Conservation (phyloP, 139 green algal genomes). For the Closterium sp. region DNA sequence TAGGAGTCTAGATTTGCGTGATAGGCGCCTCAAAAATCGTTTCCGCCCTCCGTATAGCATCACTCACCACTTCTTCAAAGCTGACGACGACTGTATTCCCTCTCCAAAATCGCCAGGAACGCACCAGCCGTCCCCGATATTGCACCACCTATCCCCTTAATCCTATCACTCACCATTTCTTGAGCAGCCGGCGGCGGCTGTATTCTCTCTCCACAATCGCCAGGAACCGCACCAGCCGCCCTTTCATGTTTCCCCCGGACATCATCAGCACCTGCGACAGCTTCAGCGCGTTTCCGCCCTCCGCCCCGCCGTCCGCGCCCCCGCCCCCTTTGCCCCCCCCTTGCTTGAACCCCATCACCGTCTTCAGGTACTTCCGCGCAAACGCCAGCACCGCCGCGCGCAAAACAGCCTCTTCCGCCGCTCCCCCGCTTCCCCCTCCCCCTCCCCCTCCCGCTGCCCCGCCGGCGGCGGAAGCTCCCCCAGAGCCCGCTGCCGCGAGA, state of each 20-base stretch:
- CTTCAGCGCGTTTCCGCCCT: background rate
- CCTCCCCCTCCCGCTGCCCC: background rate
- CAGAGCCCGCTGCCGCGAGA: background rate
- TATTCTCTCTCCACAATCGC: constrained; percentile 37
- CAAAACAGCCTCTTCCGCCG: constrained; percentile 18
- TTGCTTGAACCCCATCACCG: constrained; percentile 17
- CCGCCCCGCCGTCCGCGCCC: background rate
- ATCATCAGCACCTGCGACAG: background rate
- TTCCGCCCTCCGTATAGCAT: too few relatives aligned
- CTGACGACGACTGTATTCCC: too few relatives aligned
- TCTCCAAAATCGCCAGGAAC: too few relatives aligned
- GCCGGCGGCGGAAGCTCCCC: background rate
- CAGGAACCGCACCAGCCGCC: constrained; percentile 25
- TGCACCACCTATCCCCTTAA: too few relatives aligned
- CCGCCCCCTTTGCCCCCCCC: background rate
- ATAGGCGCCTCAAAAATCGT: too few relatives aligned
- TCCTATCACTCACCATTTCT: constrained; percentile 12
- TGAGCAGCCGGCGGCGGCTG: constrained; percentile 11
- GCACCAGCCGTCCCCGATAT: too few relatives aligned
- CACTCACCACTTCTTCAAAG: too few relatives aligned
- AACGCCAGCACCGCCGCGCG: constrained; percentile 27
- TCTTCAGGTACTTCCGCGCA: constrained; percentile 33
- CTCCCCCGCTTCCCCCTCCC: background rate
- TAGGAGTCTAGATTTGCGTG: too few relatives aligned
- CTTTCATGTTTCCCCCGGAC: constrained; percentile 20